A percentile compares a stretch with the other conserved stretches of the same genome.
Conservation (phyloP, 805 yeast genomes). For the Suhomyces faveliae region DNA sequence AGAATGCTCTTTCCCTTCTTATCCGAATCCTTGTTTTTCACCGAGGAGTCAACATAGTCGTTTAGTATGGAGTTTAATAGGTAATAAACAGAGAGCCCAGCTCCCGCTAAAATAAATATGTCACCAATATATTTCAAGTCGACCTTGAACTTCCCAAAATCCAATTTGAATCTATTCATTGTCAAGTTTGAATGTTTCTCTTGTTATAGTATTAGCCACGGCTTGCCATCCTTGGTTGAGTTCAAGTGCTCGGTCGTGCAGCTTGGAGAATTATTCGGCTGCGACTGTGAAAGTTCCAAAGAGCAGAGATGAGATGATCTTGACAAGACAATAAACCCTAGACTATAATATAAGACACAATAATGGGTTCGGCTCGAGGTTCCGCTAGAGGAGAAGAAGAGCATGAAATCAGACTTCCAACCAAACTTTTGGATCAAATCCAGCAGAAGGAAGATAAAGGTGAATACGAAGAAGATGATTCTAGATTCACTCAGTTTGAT, state of each 20-base stretch:
- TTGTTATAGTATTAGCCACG: background rate
- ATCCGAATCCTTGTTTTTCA: conserved; percentile 58
- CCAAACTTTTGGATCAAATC: conserved; percentile 52
- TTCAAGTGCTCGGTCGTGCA: background rate
- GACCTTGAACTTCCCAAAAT: conserved; percentile 37
- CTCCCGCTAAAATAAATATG: conserved; percentile 47
- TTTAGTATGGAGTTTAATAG: conserved; percentile 44
- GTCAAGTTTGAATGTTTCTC: background rate
- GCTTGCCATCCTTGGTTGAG: background rate
- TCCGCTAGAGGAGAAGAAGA: conserved; percentile 10
- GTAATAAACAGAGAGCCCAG: conserved; percentile 70
- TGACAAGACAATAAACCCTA: background rate
- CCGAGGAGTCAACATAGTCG: conserved; percentile 32
- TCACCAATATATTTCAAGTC: conserved; percentile 44
- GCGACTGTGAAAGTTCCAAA: background rate
- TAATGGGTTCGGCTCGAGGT: background rate
- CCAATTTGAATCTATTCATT: conserved; percentile 36
- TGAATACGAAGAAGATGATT: conserved; percentile 40
- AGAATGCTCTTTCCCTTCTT: conserved; percentile 51
- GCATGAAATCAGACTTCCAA: conserved; percentile 58
- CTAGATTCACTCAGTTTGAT: conserved; percentile 15
- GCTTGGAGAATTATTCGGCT: conserved; percentile 1
- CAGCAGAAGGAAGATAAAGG: conserved; percentile 41
- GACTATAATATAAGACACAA: conserved; percentile 1
- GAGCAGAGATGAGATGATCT: conserved; percentile 3